A percentile compares a stretch with the other conserved stretches of the same genome.
phyloP scores from a whole-genome alignment of 164 flowering plant species.

The Saururus chinensis region DNA sequence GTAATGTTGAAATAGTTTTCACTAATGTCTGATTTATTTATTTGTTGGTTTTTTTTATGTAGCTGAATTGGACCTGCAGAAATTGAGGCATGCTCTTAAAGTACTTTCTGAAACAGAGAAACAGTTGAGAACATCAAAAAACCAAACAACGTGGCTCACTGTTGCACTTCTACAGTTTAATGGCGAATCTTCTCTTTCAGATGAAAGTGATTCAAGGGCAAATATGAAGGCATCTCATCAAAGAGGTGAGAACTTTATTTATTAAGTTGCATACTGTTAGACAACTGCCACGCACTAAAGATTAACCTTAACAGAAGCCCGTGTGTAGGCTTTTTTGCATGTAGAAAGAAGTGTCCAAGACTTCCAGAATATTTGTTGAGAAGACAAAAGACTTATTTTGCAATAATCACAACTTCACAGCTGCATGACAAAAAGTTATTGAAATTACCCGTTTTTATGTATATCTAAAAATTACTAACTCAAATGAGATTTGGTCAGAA shows the following conservation, averaged over 20 bases:
- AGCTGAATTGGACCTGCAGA: conserved; percentile 74
- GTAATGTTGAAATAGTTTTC: neutral
- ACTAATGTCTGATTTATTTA: neutral
- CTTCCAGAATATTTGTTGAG: no score
- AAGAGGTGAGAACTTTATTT: conserved; percentile 33
- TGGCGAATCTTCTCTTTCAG: conserved; percentile 29
- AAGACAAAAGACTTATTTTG: no score
- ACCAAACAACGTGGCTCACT: conserved; percentile 90
- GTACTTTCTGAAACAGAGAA: conserved; percentile 84
- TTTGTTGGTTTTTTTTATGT: conserved; percentile 6
- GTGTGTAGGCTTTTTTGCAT: no score
- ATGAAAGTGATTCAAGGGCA: conserved; percentile 30
- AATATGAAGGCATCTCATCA: conserved; percentile 19
- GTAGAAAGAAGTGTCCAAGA: no score
- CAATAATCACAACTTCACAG: no score
- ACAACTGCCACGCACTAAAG: no score
- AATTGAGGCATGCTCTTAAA: conserved; percentile 63
- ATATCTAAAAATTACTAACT: no score
- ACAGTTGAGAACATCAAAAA: conserved; percentile 69
- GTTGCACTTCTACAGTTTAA: conserved; percentile 84
- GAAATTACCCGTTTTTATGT: no score
- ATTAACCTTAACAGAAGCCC: no score
- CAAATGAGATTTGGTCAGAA: no score
- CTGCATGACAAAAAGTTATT: no score
- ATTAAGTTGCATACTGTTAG: neutral